A percentile compares a stretch with the other conserved stretches of the same genome.
These are phyloP conservation scores for Metschnikowia matae DNA, from an alignment of 805 yeast genomes.

Conservation along the genomic window DNA sequence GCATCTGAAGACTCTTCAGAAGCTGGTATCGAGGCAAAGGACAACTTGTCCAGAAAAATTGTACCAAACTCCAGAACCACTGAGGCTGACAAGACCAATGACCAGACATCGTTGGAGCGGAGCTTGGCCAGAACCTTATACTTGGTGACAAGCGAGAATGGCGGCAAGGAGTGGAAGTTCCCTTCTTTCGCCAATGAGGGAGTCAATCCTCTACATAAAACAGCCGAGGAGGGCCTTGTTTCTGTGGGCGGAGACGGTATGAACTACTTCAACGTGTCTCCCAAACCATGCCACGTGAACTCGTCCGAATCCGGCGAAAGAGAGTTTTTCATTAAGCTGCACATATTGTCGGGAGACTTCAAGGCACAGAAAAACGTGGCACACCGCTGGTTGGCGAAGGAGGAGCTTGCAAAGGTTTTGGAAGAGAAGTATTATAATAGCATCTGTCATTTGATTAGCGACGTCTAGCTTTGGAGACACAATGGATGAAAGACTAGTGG, in stretches of 20 bases:
- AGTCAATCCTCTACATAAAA: constrained; percentile 53
- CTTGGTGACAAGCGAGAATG: constrained; percentile 52
- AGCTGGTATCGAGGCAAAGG: constrained; percentile 19
- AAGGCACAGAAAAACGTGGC: constrained; percentile 40
- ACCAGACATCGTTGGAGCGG: constrained; percentile 71
- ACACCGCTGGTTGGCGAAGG: constrained; percentile 80
- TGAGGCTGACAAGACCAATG: constrained; percentile 64
- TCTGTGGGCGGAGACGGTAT: constrained; percentile 68
- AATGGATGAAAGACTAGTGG: background rate
- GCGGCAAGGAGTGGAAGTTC: constrained; percentile 56
- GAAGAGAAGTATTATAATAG: constrained; percentile 51
- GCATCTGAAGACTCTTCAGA: constrained; percentile 12
- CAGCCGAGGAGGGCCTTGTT: constrained; percentile 73
- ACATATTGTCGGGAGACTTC: constrained; percentile 81
- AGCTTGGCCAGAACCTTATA: constrained; percentile 75
- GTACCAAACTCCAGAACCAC: constrained; percentile 69
- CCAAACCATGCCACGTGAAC: constrained; percentile 67
- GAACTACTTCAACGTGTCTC: constrained; percentile 89
- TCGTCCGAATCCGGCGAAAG: constrained; percentile 21
- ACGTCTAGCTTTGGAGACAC: constrained; percentile 21
- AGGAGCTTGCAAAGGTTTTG: constrained; percentile 61
- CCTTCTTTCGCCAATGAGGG: constrained; percentile 59
- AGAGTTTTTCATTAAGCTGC: constrained; percentile 81
- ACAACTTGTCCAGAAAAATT: constrained; percentile 65
- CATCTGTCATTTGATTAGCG: constrained; percentile 47